Evolutionary conservation across 192 early-diverging fungal species (phyloP), one percentile per base, ranked within the genome.

Genomic region (Coemansia sp.): DNA sequence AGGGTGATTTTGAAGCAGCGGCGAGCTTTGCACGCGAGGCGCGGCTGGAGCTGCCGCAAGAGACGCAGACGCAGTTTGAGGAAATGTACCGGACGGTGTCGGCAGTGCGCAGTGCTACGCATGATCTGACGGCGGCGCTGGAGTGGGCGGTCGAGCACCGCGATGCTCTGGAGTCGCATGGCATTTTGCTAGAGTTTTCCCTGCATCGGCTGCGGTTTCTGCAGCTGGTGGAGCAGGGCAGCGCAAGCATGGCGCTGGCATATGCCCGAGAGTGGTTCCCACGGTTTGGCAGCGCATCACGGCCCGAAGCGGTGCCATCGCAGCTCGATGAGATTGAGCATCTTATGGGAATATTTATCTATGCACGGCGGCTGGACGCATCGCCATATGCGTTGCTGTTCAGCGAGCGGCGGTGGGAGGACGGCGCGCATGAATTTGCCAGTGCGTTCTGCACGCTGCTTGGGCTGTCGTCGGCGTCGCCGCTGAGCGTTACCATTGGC

Each of bases 1-100:
- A 94, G 73, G 95, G 95, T 15, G 85, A 90, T 45, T 97, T 97
- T 78, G 88, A 86, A 29, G 66, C 95, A 22, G 92, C 88, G 3
- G 79, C 88, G 12, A 67, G 43, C 25, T 79, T 76, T 59, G 67
- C 68, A 8, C 24, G 60, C 67, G 87, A 87, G 38, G 76, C 73
- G n/a, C 61, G 59, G 32, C 45, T 84, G 69, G 65, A 60, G 22
- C 51, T 81, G 53, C 78, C 83, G 3, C 64, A 76, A 9, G 69
- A 82, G 15, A 67, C 88, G 22, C 75, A 86, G 54, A 66, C 48
- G 55, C 85, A 90, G 67, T 97, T 99, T 50, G 67, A 75, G 35
- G 90, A 90, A 24, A 95, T 99, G 94, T 92, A 89, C 69, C 56
- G 70, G 14, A 89, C 94, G 53, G 70, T 92, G 8, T 76, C 83